These are phyloP conservation scores for Fusarium sp. DNA, from an alignment of 2,329 filamentous ascomycete genomes.

Conservation along the genomic window DNA sequence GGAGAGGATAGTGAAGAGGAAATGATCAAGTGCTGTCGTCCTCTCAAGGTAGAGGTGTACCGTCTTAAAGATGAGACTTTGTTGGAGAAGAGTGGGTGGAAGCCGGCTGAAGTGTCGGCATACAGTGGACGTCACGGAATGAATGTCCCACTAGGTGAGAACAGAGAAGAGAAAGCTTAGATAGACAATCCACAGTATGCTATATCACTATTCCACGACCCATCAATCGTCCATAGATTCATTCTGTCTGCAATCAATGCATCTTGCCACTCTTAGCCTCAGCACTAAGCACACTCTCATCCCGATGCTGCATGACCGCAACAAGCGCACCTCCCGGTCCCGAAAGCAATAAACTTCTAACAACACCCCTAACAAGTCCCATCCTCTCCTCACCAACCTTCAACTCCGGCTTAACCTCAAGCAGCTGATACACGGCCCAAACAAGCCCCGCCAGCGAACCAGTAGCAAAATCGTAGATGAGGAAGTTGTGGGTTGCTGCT, in stretches of 20 bases:
- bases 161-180: constrained; percentile 11
- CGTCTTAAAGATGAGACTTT: constrained; percentile 65
- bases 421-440: constrained; percentile 35
- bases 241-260: constrained; percentile 9
- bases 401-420: constrained; percentile 33
- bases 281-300: constrained; percentile 40
- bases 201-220: neutral
- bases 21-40: constrained; percentile 77
- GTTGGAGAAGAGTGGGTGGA: constrained; percentile 69
- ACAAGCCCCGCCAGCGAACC: constrained; percentile 34
- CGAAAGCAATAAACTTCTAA: constrained; percentile 37
- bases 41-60: constrained; percentile 80
- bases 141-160: constrained; percentile 41
- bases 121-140: constrained; percentile 60
- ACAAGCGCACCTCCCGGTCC: constrained; percentile 41
- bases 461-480: constrained; percentile 44
- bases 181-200: neutral
- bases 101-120: constrained; percentile 65
- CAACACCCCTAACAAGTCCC: constrained; percentile 30
- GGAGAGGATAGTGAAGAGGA: constrained; percentile 73
- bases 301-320: constrained; percentile 45
- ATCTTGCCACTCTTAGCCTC: constrained; percentile 43
- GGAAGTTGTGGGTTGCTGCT: constrained; percentile 37
- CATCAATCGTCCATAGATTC: neutral
- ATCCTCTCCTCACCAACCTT: constrained; percentile 32